Evolutionary conservation across 2,329 filamentous ascomycete species (phyloP).

Genomic region (Alternaria panax): DNA sequence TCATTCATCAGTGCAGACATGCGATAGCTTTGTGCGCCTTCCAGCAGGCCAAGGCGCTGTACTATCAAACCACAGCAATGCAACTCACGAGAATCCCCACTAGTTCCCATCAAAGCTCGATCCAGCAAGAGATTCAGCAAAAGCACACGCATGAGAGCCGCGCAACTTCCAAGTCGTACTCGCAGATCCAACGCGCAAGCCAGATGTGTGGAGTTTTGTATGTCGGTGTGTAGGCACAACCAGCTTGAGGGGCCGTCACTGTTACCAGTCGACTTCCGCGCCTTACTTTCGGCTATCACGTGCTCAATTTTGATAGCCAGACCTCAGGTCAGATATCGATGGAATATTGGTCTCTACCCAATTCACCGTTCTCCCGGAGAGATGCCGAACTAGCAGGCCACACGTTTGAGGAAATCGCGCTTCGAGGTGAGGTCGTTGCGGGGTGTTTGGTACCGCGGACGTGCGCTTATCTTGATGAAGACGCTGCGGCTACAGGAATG

Average conservation of each 20-base stretch:
- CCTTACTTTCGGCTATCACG: not conserved
- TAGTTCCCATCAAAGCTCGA: slow-evolving; percentile 10
- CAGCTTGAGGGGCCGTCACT: not conserved
- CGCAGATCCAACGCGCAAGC: slow-evolving; percentile 4
- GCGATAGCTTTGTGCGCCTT: not conserved
- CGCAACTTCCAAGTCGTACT: slow-evolving; percentile 3
- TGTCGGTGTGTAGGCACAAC: not conserved
- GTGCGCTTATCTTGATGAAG: not conserved
- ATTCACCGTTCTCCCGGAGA: not conserved
- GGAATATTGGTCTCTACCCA: not conserved
- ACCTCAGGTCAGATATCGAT: not conserved
- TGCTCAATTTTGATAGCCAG: not conserved
- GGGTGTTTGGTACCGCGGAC: not conserved
- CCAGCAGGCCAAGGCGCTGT: not conserved
- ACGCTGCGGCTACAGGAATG: not conserved
- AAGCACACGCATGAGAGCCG: slow-evolving; percentile 8
- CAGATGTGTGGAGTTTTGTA: not conserved
- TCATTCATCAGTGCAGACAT: not conserved
- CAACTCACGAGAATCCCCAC: slow-evolving; percentile 6
- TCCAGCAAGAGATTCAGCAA: not conserved
- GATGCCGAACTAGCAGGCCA: not conserved
- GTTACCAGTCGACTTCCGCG: not conserved
- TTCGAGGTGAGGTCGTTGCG: not conserved
- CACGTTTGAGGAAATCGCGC: not conserved
- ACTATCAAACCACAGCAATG: not conserved